Evolutionary conservation across 176 grass and related monocot genomes (phyloP).

Genomic region (Bonia amplexicaulis): DNA sequence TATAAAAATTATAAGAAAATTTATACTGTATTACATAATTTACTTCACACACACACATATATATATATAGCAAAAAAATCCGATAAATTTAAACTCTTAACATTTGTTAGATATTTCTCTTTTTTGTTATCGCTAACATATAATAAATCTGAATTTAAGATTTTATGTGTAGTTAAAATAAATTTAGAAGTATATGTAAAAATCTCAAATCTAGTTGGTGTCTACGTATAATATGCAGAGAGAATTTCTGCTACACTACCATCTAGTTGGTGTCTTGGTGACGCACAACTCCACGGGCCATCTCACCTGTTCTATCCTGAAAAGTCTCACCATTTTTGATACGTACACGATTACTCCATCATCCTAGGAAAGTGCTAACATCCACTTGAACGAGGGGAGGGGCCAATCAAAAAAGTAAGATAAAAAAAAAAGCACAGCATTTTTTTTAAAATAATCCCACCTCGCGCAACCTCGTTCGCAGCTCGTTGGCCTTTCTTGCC

Average conservation of each 20-base stretch:
- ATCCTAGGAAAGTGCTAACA: background rate
- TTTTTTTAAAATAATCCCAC: conserved; percentile 13
- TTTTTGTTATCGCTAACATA: no score
- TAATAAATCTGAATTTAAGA: no score
- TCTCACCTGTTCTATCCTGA: background rate
- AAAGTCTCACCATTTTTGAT: background rate
- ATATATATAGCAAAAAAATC: no score
- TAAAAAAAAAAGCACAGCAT: background rate
- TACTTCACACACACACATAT: no score
- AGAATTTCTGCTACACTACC: background rate
- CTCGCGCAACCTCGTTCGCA: conserved; percentile 41
- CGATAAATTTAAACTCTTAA: no score
- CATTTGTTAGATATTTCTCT: no score
- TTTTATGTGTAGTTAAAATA: no score
- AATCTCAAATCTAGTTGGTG: no score
- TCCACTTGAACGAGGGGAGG: conserved; percentile 24
- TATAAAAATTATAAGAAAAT: no score
- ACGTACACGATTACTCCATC: background rate
- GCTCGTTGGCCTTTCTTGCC: conserved; percentile 29
- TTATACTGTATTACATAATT: no score
- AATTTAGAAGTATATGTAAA: no score
- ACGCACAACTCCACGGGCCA: background rate
- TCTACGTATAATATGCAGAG: no score
- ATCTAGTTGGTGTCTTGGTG: background rate
- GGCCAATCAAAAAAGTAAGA: background rate